Base-by-base conservation (phyloP, 1,284 basidiomycete species). In the Cryptococcus wingfieldii region DNA sequence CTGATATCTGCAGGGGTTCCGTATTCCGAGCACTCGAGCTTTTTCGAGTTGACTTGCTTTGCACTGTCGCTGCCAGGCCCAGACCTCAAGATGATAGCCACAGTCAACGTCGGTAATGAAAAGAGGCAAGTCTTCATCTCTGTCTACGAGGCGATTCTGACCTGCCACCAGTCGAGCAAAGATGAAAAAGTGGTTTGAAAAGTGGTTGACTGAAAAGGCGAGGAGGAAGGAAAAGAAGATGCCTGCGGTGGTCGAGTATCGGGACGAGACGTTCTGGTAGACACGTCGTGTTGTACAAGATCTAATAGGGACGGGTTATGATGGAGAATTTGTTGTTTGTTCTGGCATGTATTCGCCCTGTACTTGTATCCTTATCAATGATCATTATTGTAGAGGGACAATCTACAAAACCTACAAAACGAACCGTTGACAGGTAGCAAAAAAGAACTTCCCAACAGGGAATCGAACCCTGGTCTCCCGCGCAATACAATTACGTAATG, bases 1-100 rank as follows among this genome's bases (percentile, higher is more conserved):
- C 31, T 45, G 31, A 46, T 38, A 7, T 4, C 7, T 19, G 16
- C 47, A 77, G 75, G 90, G 34, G 89, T 98, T 14, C 95, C 95
- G 4, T 97, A 97, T 72, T 95, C 90, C 4, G 94, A 97, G 72
- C 94, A 98, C 72, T 94, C 90, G 50, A 92, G 89, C 38, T 96
- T 96, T 76, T 88, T 88, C 65, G 93, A 96, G 76, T 80, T 93
- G 67, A 97, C 90, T 23, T 96, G 89, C 68, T 98, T 98, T 69
- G 90, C 91, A 4, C 81, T 98, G 70, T 89, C 86, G 12, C 79
- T 90, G 84, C 68, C 95, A 84, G 86, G 83, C 69, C 64, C 70
- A 12, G 8, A 86, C 81, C 60, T 74, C 7, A 72, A 71, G 67
- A 94, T 98, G 81, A 94, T 98, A 63, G 90, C 95, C 5, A 98